Percentiles rank a stretch among this genome's conserved stretches.
Evolutionary conservation across 2,329 filamentous ascomycete species (phyloP).

Genomic region (Cordyceps fumosorosea): DNA sequence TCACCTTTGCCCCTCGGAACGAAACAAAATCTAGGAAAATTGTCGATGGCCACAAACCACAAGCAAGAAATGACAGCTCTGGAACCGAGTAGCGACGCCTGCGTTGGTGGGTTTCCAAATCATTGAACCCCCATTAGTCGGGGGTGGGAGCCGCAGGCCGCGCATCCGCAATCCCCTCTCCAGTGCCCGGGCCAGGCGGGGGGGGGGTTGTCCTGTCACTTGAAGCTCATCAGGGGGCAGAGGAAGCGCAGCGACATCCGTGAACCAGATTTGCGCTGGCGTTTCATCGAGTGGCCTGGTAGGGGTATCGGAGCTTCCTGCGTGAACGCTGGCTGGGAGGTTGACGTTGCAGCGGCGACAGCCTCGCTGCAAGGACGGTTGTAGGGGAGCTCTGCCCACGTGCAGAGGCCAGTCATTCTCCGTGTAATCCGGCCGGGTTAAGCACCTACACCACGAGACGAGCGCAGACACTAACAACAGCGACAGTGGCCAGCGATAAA

Average conservation of each 20-base stretch:
- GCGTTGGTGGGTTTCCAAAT: neutral
- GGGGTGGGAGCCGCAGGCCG: neutral
- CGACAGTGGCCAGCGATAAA: neutral
- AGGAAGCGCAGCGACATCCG: neutral
- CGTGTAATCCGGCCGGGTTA: neutral
- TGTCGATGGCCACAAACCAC: neutral
- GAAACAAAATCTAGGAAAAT: neutral
- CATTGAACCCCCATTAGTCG: neutral
- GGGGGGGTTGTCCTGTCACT: neutral
- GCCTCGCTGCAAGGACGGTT: neutral
- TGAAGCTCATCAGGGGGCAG: neutral
- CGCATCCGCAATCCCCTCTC: neutral
- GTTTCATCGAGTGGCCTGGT: neutral
- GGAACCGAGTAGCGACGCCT: neutral
- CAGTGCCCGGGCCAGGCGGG: neutral
- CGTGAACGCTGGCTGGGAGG: too few species aligned
- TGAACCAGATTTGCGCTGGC: neutral
- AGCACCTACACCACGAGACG: neutral
- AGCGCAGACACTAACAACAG: neutral
- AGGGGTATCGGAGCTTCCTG: constrained; percentile 6
- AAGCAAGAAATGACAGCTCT: neutral
- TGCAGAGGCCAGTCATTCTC: neutral
- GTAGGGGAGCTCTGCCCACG: neutral
- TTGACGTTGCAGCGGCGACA: neutral
- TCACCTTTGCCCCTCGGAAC: neutral